Evolutionary conservation across 495 filamentous ascomycete genomes (phyloP), one percentile per base, ranked within the genome.

Genomic region (Penicillium atrosanguineum): DNA sequence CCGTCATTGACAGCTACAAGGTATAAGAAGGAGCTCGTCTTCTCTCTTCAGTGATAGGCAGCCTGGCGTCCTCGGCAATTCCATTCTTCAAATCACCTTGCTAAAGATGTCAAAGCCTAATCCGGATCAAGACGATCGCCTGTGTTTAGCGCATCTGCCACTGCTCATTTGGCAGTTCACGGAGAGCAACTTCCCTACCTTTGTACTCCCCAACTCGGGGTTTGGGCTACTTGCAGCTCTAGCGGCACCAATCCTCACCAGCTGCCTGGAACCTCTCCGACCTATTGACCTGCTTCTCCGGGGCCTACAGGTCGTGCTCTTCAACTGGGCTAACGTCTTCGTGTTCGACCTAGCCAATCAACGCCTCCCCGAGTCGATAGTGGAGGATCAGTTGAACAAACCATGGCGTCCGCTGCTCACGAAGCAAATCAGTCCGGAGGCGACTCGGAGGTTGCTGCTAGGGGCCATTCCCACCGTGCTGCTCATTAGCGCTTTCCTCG

Each of bases 391-490:
- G 8, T 37, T 80, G 56, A 87, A 87, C 67, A 87, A 85, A 62
- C 77, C 78, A 3, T 85, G 81, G 79, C 72, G 83, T 1, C 77
- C 79, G 0, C 65, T 86, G 4, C 80, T 79, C 0, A 57, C 62
- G 0, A 61, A 68, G 1, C 66, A 69, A 9, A 59, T 84, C 12
- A 73, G 69, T 8, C 37, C 58, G 0, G 58, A 57, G 0, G 63
- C 78, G 31, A 68, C 78, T 5, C 64, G 69, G 25, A 52, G 57
- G 3, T 37, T 69, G 1, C 37, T 83, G 23, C 57, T 81, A 0
- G 29, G 54, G 4, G 21, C 57, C 7, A 65, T 79, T 37, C 71
- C 78, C 0, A 6, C 70, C 11, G 64, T 61, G 16, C 47, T 77
- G 28, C 42, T 48, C 5, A 15, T 73, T 1, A 72, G 51, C 44